A percentile compares a stretch with the other conserved stretches of the same genome.
phyloP scores from a whole-genome alignment of 306 rosid species.

The Abrus pulchellus region DNA sequence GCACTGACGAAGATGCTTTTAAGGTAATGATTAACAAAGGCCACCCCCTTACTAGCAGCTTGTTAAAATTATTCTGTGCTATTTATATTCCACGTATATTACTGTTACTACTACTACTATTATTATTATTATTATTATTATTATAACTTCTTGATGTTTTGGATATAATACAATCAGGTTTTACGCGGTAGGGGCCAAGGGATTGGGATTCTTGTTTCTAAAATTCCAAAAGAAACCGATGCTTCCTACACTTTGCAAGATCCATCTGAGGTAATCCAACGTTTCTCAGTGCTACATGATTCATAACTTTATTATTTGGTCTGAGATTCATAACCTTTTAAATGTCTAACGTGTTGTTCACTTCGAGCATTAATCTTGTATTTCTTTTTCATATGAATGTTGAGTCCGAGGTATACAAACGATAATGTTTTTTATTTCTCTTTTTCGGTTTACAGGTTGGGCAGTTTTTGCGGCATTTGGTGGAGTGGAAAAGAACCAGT shows the following conservation, averaged over 20 bases:
- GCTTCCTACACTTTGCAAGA: constrained; percentile 90
- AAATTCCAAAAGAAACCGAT: constrained; percentile 78
- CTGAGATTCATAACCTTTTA: background rate
- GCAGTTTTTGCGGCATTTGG: constrained; percentile 78
- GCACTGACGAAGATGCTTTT: constrained; percentile 94
- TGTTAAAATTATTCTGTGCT: background rate
- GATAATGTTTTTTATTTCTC: background rate
- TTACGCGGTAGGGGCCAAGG: constrained; percentile 75
- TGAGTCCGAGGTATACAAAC: background rate
- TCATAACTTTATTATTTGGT: no score
- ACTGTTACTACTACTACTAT: constrained; percentile 15
- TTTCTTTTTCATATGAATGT: constrained; percentile 2
- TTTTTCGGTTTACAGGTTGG: constrained; percentile 62
- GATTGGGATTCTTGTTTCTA: constrained; percentile 88
- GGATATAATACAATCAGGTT: constrained; percentile 55
- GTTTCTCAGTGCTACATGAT: background rate
- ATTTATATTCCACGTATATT: constrained; percentile 26
- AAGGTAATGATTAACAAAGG: constrained; percentile 56
- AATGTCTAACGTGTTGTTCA: background rate
- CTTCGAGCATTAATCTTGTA: background rate
- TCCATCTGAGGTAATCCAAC: constrained; percentile 76
- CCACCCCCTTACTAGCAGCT: background rate
- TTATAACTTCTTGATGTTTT: constrained; percentile 10
- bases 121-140: constrained; percentile 1
- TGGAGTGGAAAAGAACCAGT: constrained; percentile 66